Percentiles rank a stretch among this genome's conserved stretches.
These are phyloP conservation scores for Takashimella koratensis DNA, from an alignment of 1,284 basidiomycete genomes.

Conservation along the genomic window DNA sequence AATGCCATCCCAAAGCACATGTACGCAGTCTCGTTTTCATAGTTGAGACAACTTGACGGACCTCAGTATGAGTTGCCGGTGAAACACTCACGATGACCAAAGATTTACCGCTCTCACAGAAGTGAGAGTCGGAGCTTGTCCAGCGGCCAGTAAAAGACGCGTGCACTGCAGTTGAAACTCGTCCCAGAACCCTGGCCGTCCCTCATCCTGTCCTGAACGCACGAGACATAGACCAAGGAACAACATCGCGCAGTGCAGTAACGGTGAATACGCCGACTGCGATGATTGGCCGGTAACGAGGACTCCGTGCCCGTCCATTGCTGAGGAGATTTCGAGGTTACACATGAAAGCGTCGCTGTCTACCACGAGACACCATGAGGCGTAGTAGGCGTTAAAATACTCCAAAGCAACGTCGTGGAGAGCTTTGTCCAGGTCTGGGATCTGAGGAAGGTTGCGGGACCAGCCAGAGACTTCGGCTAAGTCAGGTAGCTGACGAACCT, in stretches of 20 bases:
- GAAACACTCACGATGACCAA: constrained; percentile 11
- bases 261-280: constrained; percentile 16
- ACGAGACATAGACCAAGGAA: constrained; percentile 16
- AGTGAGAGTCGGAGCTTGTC: constrained; percentile 15
- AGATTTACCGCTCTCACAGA: constrained; percentile 18
- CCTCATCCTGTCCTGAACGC: not conserved
- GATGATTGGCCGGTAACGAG: too few species aligned
- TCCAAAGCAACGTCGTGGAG: constrained; percentile 14
- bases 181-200: constrained; percentile 3
- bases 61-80: too few species aligned
- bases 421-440: constrained; percentile 1
- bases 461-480: constrained; percentile 13
- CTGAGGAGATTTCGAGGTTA: too few species aligned
- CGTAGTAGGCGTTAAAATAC: constrained; percentile 16
- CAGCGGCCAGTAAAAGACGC: constrained; percentile 15
- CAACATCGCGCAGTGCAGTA: constrained; percentile 20
- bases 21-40: constrained; percentile 10
- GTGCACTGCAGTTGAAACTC: constrained; percentile 17
- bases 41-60: too few species aligned
- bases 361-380: constrained; percentile 19
- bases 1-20: constrained; percentile 19
- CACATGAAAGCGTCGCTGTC: constrained; percentile 17
- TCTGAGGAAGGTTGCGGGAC: constrained; percentile 8
- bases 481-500: too few species aligned
- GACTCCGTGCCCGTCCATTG: too few species aligned